phyloP scores from a whole-genome alignment of 306 rosid genomes.

The Prunus dulcis region DNA sequence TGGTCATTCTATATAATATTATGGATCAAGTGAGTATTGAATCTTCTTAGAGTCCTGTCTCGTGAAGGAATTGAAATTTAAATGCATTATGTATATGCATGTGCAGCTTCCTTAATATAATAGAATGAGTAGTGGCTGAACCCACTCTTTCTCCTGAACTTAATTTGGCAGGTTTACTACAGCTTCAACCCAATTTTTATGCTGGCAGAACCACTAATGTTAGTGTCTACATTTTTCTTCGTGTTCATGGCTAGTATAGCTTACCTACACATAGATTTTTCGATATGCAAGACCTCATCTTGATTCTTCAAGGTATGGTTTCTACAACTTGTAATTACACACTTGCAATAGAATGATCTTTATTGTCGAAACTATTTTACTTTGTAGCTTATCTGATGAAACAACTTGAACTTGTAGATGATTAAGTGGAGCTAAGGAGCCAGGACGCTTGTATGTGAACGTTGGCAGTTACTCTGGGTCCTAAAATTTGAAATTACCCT shows the following conservation, averaged over 20 bases:
- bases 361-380: slow-evolving; percentile 2
- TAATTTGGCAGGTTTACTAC: slow-evolving; percentile 69
- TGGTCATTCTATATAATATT: not conserved
- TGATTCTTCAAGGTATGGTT: slow-evolving; percentile 36
- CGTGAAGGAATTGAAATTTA: not conserved
- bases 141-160: slow-evolving; percentile 7
- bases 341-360: not conserved
- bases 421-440: slow-evolving; percentile 29
- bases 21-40: not conserved
- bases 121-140: not conserved
- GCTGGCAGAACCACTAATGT: slow-evolving; percentile 97
- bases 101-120: not conserved
- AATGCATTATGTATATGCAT: not conserved
- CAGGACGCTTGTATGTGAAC: slow-evolving; percentile 7
- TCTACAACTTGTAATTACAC: not conserved
- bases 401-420: slow-evolving; percentile 17
- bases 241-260: slow-evolving; percentile 65
- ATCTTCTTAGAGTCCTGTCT: not conserved
- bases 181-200: slow-evolving; percentile 79
- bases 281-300: slow-evolving; percentile 57
- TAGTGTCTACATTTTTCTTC: slow-evolving; percentile 70
- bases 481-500: slow-evolving; percentile 15
- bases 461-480: slow-evolving; percentile 17
- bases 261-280: slow-evolving; percentile 77
- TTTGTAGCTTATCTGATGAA: slow-evolving; percentile 11